These are phyloP conservation scores for Huntiella decipiens DNA, from an alignment of 2,329 filamentous ascomycete species.

Conservation along the genomic window DNA sequence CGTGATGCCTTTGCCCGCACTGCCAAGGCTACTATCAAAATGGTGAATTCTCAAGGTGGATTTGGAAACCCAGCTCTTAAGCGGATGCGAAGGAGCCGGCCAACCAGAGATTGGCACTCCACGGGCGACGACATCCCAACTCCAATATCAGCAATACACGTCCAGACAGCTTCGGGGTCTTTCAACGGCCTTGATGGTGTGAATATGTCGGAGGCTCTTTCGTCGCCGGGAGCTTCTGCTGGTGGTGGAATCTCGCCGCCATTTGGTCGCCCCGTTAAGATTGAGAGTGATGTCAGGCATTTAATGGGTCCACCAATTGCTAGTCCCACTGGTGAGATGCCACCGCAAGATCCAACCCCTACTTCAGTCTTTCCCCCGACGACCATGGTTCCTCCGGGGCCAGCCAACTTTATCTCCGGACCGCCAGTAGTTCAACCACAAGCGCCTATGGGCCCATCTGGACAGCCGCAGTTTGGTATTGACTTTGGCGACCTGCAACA, in stretches of 20 bases:
- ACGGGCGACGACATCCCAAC: slow-evolving; percentile 14
- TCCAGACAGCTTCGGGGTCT: background rate
- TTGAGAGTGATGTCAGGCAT: background rate
- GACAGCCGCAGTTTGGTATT: slow-evolving; percentile 12
- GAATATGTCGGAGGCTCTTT: slow-evolving; percentile 21
- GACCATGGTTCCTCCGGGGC: background rate
- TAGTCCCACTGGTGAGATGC: background rate
- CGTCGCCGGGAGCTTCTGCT: slow-evolving; percentile 23
- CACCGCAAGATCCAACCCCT: background rate
- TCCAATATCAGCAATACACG: slow-evolving; percentile 11
- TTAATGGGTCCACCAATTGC: background rate
- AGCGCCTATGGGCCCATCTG: slow-evolving; percentile 3
- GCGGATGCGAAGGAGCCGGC: slow-evolving; percentile 14
- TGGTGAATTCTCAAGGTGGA: slow-evolving; percentile 74
- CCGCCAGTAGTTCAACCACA: background rate
- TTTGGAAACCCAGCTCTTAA: slow-evolving; percentile 35
- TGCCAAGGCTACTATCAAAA: slow-evolving; percentile 85
- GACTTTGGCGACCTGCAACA: slow-evolving; percentile 30
- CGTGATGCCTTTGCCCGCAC: slow-evolving; percentile 89
- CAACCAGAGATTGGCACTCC: slow-evolving; percentile 17
- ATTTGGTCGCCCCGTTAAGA: background rate
- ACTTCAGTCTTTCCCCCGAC: background rate
- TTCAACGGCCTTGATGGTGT: slow-evolving; percentile 17
- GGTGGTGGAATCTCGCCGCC: slow-evolving; percentile 18
- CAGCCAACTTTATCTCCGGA: no score